Percentiles rank a stretch among this genome's conserved stretches.
Evolutionary conservation across 345 rosid species (phyloP).

Genomic region (Pistacia vera): DNA sequence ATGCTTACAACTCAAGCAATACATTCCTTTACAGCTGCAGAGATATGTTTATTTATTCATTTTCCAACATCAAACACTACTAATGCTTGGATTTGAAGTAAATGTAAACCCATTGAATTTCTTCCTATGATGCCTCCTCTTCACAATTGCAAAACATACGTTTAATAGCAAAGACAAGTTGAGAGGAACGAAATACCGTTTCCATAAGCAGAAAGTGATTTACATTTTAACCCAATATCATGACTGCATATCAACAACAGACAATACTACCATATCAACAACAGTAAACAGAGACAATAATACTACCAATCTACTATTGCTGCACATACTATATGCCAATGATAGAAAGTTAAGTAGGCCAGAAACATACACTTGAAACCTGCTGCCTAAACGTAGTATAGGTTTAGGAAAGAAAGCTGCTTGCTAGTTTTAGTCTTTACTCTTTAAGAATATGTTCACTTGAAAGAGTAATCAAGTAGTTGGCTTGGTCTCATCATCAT

Average conservation of each 20-base stretch:
- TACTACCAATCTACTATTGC: conserved; percentile 9
- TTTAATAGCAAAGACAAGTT: no score
- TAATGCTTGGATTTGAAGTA: no score
- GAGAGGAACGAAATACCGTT: no score
- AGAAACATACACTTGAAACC: background rate
- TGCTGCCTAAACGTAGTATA: background rate
- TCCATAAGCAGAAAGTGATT: no score
- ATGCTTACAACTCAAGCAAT: conserved; percentile 30
- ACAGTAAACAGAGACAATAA: background rate
- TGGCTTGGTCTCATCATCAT: conserved; percentile 30
- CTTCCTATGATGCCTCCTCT: no score
- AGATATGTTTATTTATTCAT: background rate
- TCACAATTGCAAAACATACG: no score
- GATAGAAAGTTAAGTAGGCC: background rate
- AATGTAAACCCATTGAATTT: no score
- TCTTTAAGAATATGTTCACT: background rate
- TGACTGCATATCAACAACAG: background rate
- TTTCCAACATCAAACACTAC: background rate
- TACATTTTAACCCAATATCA: background rate
- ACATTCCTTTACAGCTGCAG: conserved; percentile 16
- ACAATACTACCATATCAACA: conserved; percentile 9
- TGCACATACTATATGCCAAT: conserved; percentile 3
- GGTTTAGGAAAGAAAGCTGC: conserved; percentile 9
- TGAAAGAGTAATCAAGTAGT: conserved; percentile 19
- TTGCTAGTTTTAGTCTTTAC: background rate